Conservation (phyloP, 257 asterid genomes). For the Ocimum tenuiflorum region DNA sequence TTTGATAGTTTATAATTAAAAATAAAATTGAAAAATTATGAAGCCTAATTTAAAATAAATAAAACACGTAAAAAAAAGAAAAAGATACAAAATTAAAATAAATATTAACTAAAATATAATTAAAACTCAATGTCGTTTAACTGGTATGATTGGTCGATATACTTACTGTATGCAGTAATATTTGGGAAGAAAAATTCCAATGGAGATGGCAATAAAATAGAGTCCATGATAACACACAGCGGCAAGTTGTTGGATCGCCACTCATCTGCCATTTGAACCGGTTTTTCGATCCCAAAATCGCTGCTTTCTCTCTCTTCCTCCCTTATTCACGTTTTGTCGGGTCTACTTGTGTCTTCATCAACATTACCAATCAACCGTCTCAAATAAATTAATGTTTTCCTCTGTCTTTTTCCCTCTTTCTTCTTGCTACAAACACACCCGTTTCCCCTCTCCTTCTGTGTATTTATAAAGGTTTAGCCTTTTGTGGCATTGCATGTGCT, state of each 20-base stretch:
- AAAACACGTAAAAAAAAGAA: too few species aligned
- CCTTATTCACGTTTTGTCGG: constrained; percentile 25
- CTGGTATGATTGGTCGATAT: too few species aligned
- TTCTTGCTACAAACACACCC: neutral
- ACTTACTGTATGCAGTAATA: too few species aligned
- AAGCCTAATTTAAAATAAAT: too few species aligned
- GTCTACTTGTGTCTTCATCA: constrained; percentile 18
- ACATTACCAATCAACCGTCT: neutral
- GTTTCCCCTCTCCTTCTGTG: neutral
- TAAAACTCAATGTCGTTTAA: too few species aligned
- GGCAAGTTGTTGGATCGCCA: constrained; percentile 54
- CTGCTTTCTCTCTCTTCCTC: constrained; percentile 12
- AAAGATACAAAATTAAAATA: too few species aligned
- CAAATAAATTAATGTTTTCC: constrained; percentile 6
- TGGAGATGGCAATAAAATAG: constrained; percentile 5
- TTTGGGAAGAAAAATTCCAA: constrained; percentile 13
- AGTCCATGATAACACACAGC: constrained; percentile 7
- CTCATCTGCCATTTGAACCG: constrained; percentile 33
- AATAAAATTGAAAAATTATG: too few species aligned
- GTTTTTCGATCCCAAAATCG: constrained; percentile 37
- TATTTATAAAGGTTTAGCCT: constrained; percentile 12
- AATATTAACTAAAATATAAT: too few species aligned
- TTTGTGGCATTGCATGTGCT: constrained; percentile 29
- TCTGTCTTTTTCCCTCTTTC: constrained; percentile 13
- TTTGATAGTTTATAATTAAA: too few species aligned